Evolutionary conservation across 2,329 filamentous ascomycete species (phyloP).

Genomic region (Aspergillus bombycis): DNA sequence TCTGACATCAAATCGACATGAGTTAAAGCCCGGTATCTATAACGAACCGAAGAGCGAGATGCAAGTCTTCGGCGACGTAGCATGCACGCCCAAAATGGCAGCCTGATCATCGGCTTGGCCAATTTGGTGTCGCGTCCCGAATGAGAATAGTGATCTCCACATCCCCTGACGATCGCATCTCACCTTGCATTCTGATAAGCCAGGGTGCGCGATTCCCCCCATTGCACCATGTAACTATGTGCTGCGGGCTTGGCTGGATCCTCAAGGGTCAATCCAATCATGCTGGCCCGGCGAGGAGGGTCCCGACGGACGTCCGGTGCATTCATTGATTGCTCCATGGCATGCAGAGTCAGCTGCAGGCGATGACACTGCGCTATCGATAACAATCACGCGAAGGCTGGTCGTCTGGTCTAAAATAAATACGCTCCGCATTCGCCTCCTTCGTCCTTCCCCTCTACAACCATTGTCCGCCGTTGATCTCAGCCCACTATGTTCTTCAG

Average conservation of each 20-base stretch:
- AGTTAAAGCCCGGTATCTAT: too few species aligned
- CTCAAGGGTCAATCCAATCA: constrained; percentile 11
- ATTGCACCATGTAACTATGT: constrained; percentile 15
- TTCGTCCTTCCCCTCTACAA: neutral
- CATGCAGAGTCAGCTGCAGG: neutral
- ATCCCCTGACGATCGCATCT: constrained; percentile 15
- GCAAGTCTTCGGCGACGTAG: neutral
- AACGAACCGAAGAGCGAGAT: too few species aligned
- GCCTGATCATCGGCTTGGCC: neutral
- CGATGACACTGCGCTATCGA: neutral
- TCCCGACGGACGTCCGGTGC: constrained; percentile 4
- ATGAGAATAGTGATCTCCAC: constrained; percentile 1
- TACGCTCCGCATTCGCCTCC: neutral
- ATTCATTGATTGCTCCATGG: constrained; percentile 4
- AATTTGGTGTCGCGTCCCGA: neutral
- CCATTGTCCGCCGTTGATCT: neutral
- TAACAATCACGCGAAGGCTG: constrained; percentile 6
- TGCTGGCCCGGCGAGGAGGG: neutral
- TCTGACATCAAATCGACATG: too few species aligned
- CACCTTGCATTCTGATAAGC: constrained; percentile 7
- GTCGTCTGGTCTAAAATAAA: neutral
- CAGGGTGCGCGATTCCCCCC: neutral
- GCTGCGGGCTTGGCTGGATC: neutral
- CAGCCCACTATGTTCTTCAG: constrained; percentile 31
- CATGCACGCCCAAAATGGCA: neutral